phyloP scores from a whole-genome alignment of 345 rosid species.

The Laguncularia racemosa region DNA sequence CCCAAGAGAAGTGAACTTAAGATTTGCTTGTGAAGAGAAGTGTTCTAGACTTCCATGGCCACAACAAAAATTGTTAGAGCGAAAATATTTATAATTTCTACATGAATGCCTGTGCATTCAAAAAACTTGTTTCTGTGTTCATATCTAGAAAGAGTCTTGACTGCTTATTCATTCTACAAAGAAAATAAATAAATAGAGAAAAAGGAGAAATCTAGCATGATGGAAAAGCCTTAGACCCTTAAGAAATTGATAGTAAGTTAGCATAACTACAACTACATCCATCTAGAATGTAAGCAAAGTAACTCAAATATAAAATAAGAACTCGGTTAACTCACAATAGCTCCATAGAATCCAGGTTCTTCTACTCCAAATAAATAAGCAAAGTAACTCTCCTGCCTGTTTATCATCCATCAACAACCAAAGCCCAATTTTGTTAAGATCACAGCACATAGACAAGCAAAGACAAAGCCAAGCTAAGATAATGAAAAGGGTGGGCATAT shows the following conservation, averaged over 20 bases:
- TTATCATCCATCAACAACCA: constrained; percentile 4
- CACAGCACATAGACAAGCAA: not conserved
- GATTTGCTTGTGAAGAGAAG: not conserved
- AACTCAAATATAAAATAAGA: not conserved
- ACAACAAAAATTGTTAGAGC: not conserved
- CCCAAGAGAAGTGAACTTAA: not conserved
- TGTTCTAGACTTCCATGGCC: not conserved
- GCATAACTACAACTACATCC: too few relatives aligned
- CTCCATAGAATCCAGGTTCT: constrained; percentile 84
- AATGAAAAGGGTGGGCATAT: too few relatives aligned
- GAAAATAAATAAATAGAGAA: not conserved
- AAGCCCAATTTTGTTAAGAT: not conserved
- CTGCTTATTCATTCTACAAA: too few relatives aligned
- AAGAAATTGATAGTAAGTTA: too few relatives aligned
- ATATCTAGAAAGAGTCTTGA: too few relatives aligned
- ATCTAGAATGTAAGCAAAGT: too few relatives aligned
- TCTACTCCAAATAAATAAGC: constrained; percentile 88
- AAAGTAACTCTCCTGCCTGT: constrained; percentile 86
- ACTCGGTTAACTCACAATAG: constrained; percentile 55
- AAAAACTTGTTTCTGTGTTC: too few relatives aligned
- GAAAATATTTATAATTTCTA: too few relatives aligned
- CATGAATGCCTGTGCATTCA: too few relatives aligned
- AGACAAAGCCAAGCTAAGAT: too few relatives aligned
- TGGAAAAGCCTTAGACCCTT: too few relatives aligned
- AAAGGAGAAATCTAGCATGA: not conserved